Percentiles rank a stretch among this genome's conserved stretches.
phyloP scores from a whole-genome alignment of 257 asterid species.

The Nicotiana attenuata region DNA sequence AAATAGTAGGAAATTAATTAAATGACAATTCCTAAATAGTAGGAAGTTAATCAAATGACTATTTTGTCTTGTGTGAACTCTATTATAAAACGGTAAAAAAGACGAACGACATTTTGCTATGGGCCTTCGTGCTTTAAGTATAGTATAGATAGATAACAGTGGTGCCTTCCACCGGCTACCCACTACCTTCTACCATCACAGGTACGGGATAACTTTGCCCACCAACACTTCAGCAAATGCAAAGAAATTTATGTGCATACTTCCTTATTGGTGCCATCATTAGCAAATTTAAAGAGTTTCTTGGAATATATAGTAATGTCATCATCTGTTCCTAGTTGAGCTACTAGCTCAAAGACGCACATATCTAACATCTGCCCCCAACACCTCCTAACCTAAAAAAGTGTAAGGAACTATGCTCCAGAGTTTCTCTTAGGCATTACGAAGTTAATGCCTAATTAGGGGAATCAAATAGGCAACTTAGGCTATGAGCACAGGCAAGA shows the following conservation, averaged over 20 bases:
- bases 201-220: too few species aligned
- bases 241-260: background rate
- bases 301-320: background rate
- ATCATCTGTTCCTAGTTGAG: background rate
- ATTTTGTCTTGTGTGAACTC: too few species aligned
- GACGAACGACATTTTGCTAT: too few species aligned
- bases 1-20: too few species aligned
- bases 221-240: too few species aligned
- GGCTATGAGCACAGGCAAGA: background rate
- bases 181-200: too few species aligned
- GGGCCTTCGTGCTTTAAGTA: too few species aligned
- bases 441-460: background rate
- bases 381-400: background rate
- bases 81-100: too few species aligned
- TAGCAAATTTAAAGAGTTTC: background rate
- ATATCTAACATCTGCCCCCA: background rate
- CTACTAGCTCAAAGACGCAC: background rate
- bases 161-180: too few species aligned
- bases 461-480: background rate
- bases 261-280: background rate
- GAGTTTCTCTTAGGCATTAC: background rate
- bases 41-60: too few species aligned
- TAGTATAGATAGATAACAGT: too few species aligned
- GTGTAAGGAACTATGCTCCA: background rate
- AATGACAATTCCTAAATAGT: too few species aligned